Conservation (phyloP, 2,329 filamentous ascomycete genomes). For the Nemania diffusa region DNA sequence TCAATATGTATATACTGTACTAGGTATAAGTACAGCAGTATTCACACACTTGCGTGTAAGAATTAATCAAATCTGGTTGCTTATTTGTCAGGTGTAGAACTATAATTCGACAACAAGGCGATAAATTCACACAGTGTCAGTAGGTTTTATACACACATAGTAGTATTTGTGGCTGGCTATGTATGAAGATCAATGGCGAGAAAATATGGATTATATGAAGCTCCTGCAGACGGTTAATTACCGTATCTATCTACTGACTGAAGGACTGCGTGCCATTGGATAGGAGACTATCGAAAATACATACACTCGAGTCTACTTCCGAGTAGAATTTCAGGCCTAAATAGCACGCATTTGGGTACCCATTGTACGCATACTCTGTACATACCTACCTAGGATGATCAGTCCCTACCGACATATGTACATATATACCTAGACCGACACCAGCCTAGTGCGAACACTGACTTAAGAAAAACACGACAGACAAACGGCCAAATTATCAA, state of each 20-base stretch:
- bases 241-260: background rate
- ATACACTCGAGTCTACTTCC: background rate
- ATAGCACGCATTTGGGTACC: background rate
- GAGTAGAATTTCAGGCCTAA: background rate
- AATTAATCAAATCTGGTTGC: conserved; percentile 19
- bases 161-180: background rate
- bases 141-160: background rate
- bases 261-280: background rate
- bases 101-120: conserved; percentile 10
- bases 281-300: background rate
- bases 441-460: background rate
- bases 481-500: conserved; percentile 21
- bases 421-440: background rate
- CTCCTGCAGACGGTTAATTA: conserved; percentile 3
- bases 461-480: no score
- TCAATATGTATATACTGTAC: background rate
- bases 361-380: no score
- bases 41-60: background rate
- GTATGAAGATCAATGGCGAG: background rate
- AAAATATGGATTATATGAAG: background rate
- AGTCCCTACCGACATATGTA: background rate
- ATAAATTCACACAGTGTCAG: conserved; percentile 29
- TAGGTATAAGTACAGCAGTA: no score
- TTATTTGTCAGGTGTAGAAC: conserved; percentile 24
- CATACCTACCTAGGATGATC: background rate